phyloP scores from a whole-genome alignment of 2,329 filamentous ascomycete species.

The Dactylonectria estremocensis region DNA sequence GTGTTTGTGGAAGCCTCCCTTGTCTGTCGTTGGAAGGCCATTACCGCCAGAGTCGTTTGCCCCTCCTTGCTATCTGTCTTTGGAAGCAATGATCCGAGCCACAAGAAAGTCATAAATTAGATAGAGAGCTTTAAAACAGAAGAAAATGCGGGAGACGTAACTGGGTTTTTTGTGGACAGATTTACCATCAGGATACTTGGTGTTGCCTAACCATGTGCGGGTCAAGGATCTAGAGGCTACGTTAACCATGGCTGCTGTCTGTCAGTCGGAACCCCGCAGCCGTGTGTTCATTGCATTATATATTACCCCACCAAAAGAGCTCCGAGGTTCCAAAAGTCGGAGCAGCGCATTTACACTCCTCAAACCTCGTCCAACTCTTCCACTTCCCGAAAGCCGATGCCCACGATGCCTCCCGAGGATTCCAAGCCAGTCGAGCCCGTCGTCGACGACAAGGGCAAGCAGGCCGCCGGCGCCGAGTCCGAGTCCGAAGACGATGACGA shows the following conservation, averaged over 20 bases:
- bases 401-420: conserved; percentile 68
- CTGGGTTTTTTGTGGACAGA: background rate
- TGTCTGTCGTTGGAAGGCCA: background rate
- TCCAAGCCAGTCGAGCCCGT: conserved; percentile 73
- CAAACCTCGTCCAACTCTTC: conserved; percentile 25
- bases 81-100: background rate
- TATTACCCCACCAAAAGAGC: conserved; percentile 47
- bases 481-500: conserved; percentile 60
- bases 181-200: background rate
- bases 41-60: background rate
- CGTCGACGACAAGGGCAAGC: conserved; percentile 66
- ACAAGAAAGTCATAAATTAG: background rate
- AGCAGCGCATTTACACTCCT: conserved; percentile 5
- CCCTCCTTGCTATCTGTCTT: background rate
- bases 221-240: background rate
- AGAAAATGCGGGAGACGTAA: background rate
- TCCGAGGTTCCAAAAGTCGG: conserved; percentile 15
- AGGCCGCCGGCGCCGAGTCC: conserved; percentile 64
- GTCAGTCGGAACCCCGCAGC: conserved; percentile 27
- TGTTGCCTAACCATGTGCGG: background rate
- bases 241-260: conserved; percentile 1
- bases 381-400: conserved; percentile 20
- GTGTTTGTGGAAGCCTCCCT: background rate
- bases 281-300: conserved; percentile 13
- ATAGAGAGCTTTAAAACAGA: background rate